These are phyloP conservation scores for Leccinum insolens DNA, from an alignment of 1,284 basidiomycete genomes.

Conservation along the genomic window DNA sequence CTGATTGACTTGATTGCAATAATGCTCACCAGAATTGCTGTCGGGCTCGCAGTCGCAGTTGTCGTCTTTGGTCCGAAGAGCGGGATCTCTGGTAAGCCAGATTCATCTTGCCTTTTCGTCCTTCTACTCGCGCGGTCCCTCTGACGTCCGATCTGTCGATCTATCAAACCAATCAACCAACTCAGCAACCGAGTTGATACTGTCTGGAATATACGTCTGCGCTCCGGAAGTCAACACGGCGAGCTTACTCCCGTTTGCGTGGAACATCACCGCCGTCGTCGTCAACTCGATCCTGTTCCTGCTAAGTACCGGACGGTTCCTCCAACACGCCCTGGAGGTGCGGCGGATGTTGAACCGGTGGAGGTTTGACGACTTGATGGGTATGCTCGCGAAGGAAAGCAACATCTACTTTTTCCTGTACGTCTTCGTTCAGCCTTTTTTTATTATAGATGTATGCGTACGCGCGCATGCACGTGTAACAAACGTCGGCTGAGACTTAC, in stretches of 20 bases:
- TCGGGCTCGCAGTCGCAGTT: constrained; percentile 10
- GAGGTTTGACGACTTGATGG: constrained; percentile 19
- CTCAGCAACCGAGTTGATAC: constrained; percentile 20
- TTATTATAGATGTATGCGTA: too few relatives aligned
- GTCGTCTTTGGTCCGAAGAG: constrained; percentile 21
- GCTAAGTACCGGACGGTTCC: constrained; percentile 18
- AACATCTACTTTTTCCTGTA: constrained; percentile 25
- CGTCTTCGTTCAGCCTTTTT: not conserved
- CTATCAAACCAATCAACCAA: not conserved
- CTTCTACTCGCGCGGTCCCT: too few relatives aligned
- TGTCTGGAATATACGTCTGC: constrained; percentile 23
- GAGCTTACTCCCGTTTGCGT: constrained; percentile 13
- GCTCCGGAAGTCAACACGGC: constrained; percentile 3
- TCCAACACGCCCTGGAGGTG: constrained; percentile 17
- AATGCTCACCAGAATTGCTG: constrained; percentile 9
- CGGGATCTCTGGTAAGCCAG: constrained; percentile 18
- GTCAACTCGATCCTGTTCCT: constrained; percentile 17
- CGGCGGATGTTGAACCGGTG: constrained; percentile 10
- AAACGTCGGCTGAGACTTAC: not conserved
- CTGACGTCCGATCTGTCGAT: not conserved
- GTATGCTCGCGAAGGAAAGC: constrained; percentile 20
- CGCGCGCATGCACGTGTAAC: too few relatives aligned
- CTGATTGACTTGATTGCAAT: constrained; percentile 8
- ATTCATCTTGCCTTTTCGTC: too few relatives aligned
- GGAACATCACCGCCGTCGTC: constrained; percentile 16